Evolutionary conservation across 2,329 filamentous ascomycete species (phyloP).

Genomic region (Hypoxylon sp.): DNA sequence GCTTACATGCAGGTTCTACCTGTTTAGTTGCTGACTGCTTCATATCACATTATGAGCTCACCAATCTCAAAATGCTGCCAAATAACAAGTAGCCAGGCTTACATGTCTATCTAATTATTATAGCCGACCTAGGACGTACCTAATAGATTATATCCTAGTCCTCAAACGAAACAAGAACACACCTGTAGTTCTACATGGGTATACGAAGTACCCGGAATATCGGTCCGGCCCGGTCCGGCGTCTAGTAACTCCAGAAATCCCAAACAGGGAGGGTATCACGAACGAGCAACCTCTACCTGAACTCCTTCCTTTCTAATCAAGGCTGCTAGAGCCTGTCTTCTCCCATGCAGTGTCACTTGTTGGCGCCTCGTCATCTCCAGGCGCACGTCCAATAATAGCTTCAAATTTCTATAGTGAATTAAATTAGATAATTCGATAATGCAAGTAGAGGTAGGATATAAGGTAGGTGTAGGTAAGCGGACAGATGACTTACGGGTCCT

Average conservation of each 20-base stretch:
- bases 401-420: conserved; percentile 48
- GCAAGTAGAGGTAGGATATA: background rate
- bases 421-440: background rate
- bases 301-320: conserved; percentile 40
- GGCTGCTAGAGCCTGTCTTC: conserved; percentile 29
- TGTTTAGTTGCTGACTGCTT: background rate
- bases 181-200: background rate
- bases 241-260: conserved; percentile 12
- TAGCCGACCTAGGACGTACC: background rate
- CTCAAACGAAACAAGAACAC: background rate
- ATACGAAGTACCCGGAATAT: background rate
- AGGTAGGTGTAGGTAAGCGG: background rate
- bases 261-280: background rate
- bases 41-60: background rate
- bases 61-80: background rate
- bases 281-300: background rate
- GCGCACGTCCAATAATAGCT: conserved; percentile 46
- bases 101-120: background rate
- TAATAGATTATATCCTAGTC: background rate
- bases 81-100: background rate
- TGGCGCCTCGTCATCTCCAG: conserved; percentile 38
- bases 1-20: too few species aligned
- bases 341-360: background rate
- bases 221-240: background rate
- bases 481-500: conserved; percentile 49